phyloP scores from a whole-genome alignment of 2,329 filamentous ascomycete species.

The Pestalotiopsis fici region DNA sequence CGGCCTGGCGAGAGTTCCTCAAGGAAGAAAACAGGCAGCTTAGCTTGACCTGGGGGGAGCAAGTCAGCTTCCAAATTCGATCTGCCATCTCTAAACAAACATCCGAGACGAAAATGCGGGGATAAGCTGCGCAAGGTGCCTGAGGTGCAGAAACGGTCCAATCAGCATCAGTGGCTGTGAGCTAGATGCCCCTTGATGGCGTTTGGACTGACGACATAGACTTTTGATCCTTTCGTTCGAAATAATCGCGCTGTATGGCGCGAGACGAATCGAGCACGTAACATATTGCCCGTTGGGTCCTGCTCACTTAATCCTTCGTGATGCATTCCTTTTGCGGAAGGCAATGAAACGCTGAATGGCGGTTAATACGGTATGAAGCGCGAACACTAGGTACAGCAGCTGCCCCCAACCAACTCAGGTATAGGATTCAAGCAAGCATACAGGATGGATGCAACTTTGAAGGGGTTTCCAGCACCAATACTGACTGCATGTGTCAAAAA shows the following conservation, averaged over 20 bases:
- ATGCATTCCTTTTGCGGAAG: neutral
- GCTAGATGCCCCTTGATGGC: neutral
- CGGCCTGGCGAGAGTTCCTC: neutral
- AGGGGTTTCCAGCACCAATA: neutral
- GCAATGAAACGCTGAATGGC: neutral
- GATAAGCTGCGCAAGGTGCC: neutral
- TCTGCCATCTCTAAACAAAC: neutral
- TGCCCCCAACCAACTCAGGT: too few relatives aligned
- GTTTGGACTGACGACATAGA: conserved; percentile 5
- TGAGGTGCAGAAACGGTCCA: neutral
- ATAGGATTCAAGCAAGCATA: neutral
- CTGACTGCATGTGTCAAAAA: neutral
- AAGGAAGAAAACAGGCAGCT: neutral
- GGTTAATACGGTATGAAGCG: neutral
- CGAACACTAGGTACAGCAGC: neutral
- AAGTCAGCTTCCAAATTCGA: neutral
- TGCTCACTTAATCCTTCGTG: neutral
- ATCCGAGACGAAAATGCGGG: neutral
- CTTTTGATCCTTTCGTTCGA: neutral
- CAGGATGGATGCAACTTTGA: too few relatives aligned
- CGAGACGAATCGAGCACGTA: neutral
- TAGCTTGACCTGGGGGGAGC: neutral
- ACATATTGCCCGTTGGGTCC: neutral
- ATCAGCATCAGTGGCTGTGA: neutral
- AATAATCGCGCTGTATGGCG: neutral